These are phyloP conservation scores for Silene uniflora DNA, from an alignment of 148 eudicot genomes.

Conservation along the genomic window DNA sequence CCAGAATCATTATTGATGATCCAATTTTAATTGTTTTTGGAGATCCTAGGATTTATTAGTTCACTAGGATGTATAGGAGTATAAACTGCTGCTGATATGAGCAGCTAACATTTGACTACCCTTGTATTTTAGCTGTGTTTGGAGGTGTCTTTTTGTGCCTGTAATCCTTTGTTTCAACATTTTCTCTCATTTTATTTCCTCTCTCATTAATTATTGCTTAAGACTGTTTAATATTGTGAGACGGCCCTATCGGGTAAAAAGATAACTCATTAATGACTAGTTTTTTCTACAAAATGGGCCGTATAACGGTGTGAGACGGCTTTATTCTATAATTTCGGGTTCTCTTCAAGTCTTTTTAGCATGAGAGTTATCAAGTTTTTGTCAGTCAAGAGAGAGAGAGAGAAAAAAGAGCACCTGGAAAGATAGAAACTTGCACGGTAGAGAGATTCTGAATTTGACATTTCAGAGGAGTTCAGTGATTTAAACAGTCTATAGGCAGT, in stretches of 20 bases:
- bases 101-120: not conserved
- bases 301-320: too few relatives aligned
- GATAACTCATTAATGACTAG: too few relatives aligned
- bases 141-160: not conserved
- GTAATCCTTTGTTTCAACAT: not conserved
- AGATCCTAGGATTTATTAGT: not conserved
- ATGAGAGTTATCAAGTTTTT: conserved; percentile 11
- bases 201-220: too few relatives aligned
- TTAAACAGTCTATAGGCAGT: conserved; percentile 20
- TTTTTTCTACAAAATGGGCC: too few relatives aligned
- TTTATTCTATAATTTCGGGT: too few relatives aligned
- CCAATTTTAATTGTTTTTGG: too few relatives aligned
- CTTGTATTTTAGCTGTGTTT: not conserved
- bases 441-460: conserved; percentile 61
- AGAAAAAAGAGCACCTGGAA: conserved; percentile 12
- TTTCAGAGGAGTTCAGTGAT: conserved; percentile 37
- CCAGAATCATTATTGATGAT: too few relatives aligned
- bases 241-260: too few relatives aligned
- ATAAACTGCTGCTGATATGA: too few relatives aligned
- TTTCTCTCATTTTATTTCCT: not conserved
- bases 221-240: too few relatives aligned
- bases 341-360: not conserved
- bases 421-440: conserved; percentile 28
- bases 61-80: not conserved
- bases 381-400: conserved; percentile 18